phyloP scores from a whole-genome alignment of 768 basidiomycete species.

The Lactifluus subvellereus region DNA sequence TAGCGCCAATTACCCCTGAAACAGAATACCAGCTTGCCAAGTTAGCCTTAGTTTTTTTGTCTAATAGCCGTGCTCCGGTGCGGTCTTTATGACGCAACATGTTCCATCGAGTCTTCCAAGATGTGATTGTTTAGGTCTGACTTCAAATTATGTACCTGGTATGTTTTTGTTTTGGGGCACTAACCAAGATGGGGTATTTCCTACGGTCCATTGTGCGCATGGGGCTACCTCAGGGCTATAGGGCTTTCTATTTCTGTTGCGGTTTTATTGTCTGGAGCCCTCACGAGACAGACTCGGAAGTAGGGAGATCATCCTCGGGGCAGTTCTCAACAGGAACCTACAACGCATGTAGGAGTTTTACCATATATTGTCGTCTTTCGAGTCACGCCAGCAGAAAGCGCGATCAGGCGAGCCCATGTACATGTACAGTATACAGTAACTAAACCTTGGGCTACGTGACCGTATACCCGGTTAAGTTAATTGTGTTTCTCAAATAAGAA shows the following conservation, averaged over 20 bases:
- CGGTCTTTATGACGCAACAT: not conserved
- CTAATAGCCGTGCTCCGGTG: not conserved
- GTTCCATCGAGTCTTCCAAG: not conserved
- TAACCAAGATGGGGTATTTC: not conserved
- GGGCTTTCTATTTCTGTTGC: not conserved
- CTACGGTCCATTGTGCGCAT: not conserved
- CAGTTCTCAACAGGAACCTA: not conserved
- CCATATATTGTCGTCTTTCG: not conserved
- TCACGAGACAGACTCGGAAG: not conserved
- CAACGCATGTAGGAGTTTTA: not conserved
- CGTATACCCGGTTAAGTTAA: slow-evolving; percentile 6
- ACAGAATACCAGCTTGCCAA: not conserved
- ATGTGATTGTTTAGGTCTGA: not conserved
- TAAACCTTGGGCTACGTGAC: not conserved
- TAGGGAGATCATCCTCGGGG: not conserved
- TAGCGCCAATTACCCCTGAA: not conserved
- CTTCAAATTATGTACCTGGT: not conserved
- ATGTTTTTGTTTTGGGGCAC: not conserved
- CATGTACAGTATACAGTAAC: not conserved
- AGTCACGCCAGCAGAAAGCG: not conserved
- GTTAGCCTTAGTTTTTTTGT: not conserved
- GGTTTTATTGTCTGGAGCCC: slow-evolving; percentile 7
- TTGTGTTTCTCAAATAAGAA: slow-evolving; percentile 3
- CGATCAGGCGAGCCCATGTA: not conserved
- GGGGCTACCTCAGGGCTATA: not conserved